Percentiles rank a stretch among this genome's conserved stretches.
These are phyloP conservation scores for Nicotiana benthamiana DNA, from an alignment of 257 asterid species.

Conservation along the genomic window DNA sequence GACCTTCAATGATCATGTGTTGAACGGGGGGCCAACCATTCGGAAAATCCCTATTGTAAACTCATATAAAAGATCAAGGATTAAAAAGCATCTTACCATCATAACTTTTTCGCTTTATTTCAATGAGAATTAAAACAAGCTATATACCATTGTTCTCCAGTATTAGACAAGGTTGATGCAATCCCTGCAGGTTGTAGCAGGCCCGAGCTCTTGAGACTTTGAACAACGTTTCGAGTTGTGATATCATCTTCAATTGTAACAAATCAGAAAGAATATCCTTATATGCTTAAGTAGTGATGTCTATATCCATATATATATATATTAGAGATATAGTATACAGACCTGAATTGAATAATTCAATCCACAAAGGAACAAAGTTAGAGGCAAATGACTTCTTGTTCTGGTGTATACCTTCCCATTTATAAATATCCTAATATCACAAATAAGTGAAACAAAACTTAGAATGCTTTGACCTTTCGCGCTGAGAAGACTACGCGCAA, in stretches of 20 bases:
- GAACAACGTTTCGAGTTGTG: slow-evolving; percentile 38
- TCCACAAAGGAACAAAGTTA: slow-evolving; percentile 54
- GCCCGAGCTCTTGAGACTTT: slow-evolving; percentile 56
- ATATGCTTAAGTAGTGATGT: not conserved
- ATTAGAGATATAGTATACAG: not conserved
- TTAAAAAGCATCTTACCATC: not conserved
- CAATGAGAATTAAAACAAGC: not conserved
- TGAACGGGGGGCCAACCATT: slow-evolving; percentile 97
- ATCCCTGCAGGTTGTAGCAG: slow-evolving; percentile 60
- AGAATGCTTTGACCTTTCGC: not conserved
- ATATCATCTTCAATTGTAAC: slow-evolving; percentile 31
- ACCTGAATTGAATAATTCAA: slow-evolving; percentile 60
- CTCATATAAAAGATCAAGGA: not conserved
- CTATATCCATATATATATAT: not conserved
- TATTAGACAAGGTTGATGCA: slow-evolving; percentile 56
- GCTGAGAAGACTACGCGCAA: not conserved
- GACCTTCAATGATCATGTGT: slow-evolving; percentile 86
- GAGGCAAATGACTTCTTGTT: slow-evolving; percentile 8
- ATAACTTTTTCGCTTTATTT: not conserved
- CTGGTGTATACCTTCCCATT: slow-evolving; percentile 47
- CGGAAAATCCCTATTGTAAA: slow-evolving; percentile 67
- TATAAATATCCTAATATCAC: slow-evolving; percentile 32
- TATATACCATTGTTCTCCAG: slow-evolving; percentile 86
- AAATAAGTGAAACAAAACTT: not conserved
- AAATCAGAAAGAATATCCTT: not conserved